phyloP scores from a whole-genome alignment of 306 rosid genomes.

The Trifolium subterraneum region DNA sequence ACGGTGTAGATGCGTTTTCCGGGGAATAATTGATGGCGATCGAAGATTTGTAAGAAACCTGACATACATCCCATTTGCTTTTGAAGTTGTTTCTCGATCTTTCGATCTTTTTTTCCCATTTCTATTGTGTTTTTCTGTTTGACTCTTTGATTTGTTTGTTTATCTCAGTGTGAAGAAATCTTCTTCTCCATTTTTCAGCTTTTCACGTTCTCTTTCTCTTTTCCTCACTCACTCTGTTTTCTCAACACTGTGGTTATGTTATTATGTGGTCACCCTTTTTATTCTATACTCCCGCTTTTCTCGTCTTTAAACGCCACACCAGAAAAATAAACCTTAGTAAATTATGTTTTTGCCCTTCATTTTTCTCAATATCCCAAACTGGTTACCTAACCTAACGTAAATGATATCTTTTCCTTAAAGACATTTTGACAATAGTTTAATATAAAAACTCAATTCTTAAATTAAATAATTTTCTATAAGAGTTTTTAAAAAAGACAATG shows the following conservation, averaged over 20 bases:
- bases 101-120: slow-evolving; percentile 56
- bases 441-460: too few species aligned
- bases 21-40: slow-evolving; percentile 75
- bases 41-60: slow-evolving; percentile 91
- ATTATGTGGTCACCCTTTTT: slow-evolving; percentile 36
- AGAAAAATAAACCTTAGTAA: background rate
- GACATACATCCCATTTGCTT: slow-evolving; percentile 98
- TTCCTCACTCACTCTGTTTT: background rate
- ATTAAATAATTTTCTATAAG: too few species aligned
- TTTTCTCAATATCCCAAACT: background rate
- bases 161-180: background rate
- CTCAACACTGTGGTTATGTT: background rate
- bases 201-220: background rate
- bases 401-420: too few species aligned
- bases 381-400: too few species aligned
- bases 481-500: too few species aligned
- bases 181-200: background rate
- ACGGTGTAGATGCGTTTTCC: slow-evolving; percentile 75
- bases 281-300: slow-evolving; percentile 77
- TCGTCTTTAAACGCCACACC: slow-evolving; percentile 53
- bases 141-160: background rate
- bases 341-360: slow-evolving; percentile 41
- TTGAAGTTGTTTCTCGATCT: slow-evolving; percentile 67
- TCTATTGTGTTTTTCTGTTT: slow-evolving; percentile 52
- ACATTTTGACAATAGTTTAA: too few species aligned